Percentiles rank a stretch among this genome's conserved stretches.
These are phyloP conservation scores for Macrophomina tecta DNA, from an alignment of 2,329 filamentous ascomycete species.

Conservation along the genomic window DNA sequence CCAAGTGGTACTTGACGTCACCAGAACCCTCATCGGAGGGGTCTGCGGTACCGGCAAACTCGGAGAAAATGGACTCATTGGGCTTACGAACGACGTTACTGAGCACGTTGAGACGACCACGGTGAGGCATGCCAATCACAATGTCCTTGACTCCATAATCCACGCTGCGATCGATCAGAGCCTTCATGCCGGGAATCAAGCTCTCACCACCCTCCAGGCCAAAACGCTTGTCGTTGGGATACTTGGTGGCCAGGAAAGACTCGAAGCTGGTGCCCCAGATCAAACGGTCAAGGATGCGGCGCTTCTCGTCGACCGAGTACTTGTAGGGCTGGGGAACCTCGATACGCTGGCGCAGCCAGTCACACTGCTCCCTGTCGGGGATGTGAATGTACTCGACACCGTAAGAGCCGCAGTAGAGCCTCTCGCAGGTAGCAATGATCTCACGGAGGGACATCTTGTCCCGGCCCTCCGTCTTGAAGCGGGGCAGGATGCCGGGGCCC, in stretches of 20 bases:
- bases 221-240: slow-evolving; percentile 99
- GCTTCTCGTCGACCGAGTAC: slow-evolving; percentile 98
- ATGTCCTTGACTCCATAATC: slow-evolving; percentile 99
- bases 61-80: slow-evolving; percentile 99
- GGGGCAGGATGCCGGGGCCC: slow-evolving; percentile 91
- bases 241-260: slow-evolving; percentile 92
- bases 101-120: slow-evolving; percentile 95
- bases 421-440: slow-evolving; percentile 91
- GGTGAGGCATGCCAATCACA: slow-evolving; percentile 98
- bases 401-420: slow-evolving; percentile 96
- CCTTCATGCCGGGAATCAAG: slow-evolving; percentile 98
- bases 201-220: slow-evolving; percentile 97
- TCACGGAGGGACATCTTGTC: slow-evolving; percentile 97
- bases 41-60: slow-evolving; percentile 88
- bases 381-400: slow-evolving; percentile 99
- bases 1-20: slow-evolving; percentile 98
- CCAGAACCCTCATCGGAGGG: slow-evolving; percentile 95
- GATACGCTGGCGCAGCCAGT: slow-evolving; percentile 94
- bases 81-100: slow-evolving; percentile 99
- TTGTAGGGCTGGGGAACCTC: slow-evolving; percentile 95
- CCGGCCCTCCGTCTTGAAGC: slow-evolving; percentile 85
- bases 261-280: slow-evolving; percentile 99
- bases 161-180: slow-evolving; percentile 95
- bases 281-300: slow-evolving; percentile 92
- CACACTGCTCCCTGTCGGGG: slow-evolving; percentile 94